Evolutionary conservation across 306 rosid species (phyloP), one percentile per base, ranked within the genome.

Genomic region (Vigna trinervia): DNA sequence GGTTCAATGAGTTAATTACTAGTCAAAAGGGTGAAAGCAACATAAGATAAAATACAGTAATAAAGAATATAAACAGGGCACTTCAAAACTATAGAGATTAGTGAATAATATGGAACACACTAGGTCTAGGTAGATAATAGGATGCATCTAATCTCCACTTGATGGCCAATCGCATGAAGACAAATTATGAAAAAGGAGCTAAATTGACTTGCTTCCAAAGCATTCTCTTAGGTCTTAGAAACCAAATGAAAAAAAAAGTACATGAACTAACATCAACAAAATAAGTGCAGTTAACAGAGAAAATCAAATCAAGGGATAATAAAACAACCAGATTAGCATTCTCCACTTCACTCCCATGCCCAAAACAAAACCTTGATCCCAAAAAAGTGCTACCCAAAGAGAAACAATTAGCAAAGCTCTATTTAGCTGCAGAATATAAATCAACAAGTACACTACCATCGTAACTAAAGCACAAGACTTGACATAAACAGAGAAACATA

Each of bases 341-440:
- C 45, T 19, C 60, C 52, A 56, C 64, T 50, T 56, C 32, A 52
- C 64, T 63, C 71, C 45, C 78, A 87, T 81, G 77, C 70, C 75
- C 43, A 59, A 32, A 4, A n/a, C n/a, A 71, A 73, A 64, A 17
- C 66, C 41, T 52, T 20, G 45, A 74, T 12, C 77, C 50, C 32
- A 65, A 77, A 74, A 41, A 61, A 59, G 83, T 81, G 86, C 83
- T 80, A 78, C 66, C 11, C 67, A 52, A 78, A 15, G 52, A 58
- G 71, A 75, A 77, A 30, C 41, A 60, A 60, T 7, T 6, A 32
- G 32, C 62, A 61, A 71, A 79, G 22, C 66, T 30, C 75, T 51
- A 20, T 69, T 56, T 56, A 52, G 67, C 28, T 3, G 52, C 59
- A 23, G 52, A 53, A 32, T 17, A 17, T 52, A 75, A 62, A 80